Conservation (phyloP, 1,284 basidiomycete genomes). For the Tranzscheliella williamsii region DNA sequence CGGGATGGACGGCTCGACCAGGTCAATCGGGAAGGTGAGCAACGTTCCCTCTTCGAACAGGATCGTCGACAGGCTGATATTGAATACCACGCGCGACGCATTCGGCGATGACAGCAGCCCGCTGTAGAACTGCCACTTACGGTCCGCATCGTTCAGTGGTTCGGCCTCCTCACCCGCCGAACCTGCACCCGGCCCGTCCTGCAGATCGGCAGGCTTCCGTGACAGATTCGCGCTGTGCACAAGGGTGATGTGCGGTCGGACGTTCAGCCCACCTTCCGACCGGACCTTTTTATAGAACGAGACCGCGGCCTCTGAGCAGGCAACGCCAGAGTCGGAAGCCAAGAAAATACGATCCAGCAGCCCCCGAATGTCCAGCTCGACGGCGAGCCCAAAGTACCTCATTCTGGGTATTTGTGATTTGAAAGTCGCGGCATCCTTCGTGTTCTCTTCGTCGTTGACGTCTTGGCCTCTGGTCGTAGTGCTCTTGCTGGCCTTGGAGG, state of each 20-base stretch:
- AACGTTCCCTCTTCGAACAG: constrained; percentile 7
- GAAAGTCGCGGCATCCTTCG: too few species aligned
- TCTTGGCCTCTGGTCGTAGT: background rate
- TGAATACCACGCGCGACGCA: background rate
- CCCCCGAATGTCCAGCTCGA: constrained; percentile 25
- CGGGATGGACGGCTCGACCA: background rate
- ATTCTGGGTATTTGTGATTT: too few species aligned
- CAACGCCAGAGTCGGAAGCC: too few species aligned
- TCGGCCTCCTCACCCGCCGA: background rate
- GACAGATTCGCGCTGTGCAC: constrained; percentile 66
- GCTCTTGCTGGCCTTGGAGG: background rate
- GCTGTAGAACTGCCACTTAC: constrained; percentile 17
- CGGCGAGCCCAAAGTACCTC: too few species aligned
- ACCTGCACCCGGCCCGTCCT: background rate
- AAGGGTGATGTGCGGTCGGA: constrained; percentile 80
- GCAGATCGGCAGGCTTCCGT: background rate
- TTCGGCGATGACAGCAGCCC: constrained; percentile 1
- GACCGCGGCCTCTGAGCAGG: too few species aligned
- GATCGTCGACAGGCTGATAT: constrained; percentile 1
- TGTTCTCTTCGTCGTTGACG: background rate
- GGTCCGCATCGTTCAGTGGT: background rate
- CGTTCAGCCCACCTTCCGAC: constrained; percentile 65
- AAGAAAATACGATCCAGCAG: too few species aligned
- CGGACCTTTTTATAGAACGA: constrained; percentile 42
- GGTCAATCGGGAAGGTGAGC: constrained; percentile 6